Evolutionary conservation across 2,329 filamentous ascomycete species (phyloP).

Genomic region (Zymoseptoria pseudotritici): DNA sequence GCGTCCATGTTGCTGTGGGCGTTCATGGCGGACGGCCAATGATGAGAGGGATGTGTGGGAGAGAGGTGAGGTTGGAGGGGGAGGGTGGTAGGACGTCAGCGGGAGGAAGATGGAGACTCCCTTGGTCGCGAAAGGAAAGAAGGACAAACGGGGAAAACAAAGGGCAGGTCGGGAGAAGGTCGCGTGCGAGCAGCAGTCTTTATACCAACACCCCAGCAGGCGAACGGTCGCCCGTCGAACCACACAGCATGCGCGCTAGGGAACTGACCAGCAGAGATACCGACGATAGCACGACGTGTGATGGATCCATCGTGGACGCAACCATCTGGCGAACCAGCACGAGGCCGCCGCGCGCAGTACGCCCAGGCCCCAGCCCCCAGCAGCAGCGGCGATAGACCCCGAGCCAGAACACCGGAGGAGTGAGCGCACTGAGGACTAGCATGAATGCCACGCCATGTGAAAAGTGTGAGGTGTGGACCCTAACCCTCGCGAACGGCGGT

Average conservation of each 20-base stretch:
- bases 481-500: not conserved
- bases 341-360: not conserved
- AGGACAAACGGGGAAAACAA: not conserved
- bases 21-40: constrained; percentile 3
- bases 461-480: no score
- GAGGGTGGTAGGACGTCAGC: not conserved
- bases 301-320: not conserved
- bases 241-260: not conserved
- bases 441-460: no score
- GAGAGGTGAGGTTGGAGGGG: not conserved
- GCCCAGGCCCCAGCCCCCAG: no score
- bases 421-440: no score
- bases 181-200: constrained; percentile 1
- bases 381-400: not conserved
- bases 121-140: not conserved
- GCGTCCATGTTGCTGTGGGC: constrained; percentile 5
- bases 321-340: not conserved
- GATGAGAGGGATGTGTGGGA: not conserved
- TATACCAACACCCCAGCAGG: not conserved
- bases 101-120: not conserved
- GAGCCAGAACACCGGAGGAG: not conserved
- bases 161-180: not conserved
- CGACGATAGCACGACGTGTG: not conserved
- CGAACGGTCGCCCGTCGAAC: not conserved
- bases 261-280: not conserved